phyloP scores from a whole-genome alignment of 2,329 filamentous ascomycete species.

The Pseudocercospora crystallina region DNA sequence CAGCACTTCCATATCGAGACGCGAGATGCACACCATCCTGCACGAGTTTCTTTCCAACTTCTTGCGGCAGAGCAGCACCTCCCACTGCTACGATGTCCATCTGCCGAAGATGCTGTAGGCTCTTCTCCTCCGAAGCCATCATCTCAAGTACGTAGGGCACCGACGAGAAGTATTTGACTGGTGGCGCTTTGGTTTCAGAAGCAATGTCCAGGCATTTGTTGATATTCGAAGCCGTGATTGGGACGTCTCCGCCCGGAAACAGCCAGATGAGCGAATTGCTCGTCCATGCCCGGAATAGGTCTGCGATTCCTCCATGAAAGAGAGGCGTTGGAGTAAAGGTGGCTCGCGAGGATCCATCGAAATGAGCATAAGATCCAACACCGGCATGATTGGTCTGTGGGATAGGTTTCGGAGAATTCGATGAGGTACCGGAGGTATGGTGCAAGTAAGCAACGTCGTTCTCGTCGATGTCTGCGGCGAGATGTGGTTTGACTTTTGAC shows the following conservation, averaged over 20 bases:
- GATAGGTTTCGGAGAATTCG: slow-evolving; percentile 63
- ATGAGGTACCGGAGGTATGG: slow-evolving; percentile 66
- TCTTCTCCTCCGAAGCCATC: slow-evolving; percentile 46
- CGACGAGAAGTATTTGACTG: slow-evolving; percentile 60
- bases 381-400: slow-evolving; percentile 57
- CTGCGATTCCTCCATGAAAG: slow-evolving; percentile 65
- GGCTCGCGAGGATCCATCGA: slow-evolving; percentile 42
- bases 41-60: slow-evolving; percentile 57
- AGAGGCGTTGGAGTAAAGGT: slow-evolving; percentile 67
- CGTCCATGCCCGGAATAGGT: slow-evolving; percentile 63
- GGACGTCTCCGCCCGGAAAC: slow-evolving; percentile 57
- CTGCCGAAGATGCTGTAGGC: slow-evolving; percentile 44
- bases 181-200: slow-evolving; percentile 22
- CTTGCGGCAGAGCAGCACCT: slow-evolving; percentile 57
- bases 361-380: slow-evolving; percentile 55
- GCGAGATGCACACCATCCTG: slow-evolving; percentile 54
- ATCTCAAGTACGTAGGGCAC: slow-evolving; percentile 61
- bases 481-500: background rate
- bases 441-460: slow-evolving; percentile 57
- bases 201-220: slow-evolving; percentile 48
- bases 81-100: slow-evolving; percentile 66
- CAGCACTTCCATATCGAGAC: slow-evolving; percentile 64
- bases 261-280: slow-evolving; percentile 61
- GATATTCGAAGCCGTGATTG: slow-evolving; percentile 59
- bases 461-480: slow-evolving; percentile 19